Base-by-base conservation (phyloP, 495 filamentous ascomycete species). In the Filosporella fistucella region DNA sequence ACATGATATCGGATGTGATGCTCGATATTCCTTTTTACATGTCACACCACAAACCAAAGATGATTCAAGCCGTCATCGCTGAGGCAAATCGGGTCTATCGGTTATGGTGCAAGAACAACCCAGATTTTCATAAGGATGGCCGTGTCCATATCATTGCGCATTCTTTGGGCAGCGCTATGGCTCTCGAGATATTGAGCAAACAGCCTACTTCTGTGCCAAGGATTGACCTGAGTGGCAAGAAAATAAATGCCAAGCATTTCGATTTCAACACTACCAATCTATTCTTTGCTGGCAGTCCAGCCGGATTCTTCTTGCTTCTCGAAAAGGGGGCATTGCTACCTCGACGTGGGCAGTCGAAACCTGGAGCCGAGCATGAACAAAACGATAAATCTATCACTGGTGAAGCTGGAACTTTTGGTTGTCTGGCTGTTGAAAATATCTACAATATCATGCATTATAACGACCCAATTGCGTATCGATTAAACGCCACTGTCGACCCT, bases 1-100 rank as follows among this genome's bases (percentile, higher is more conserved):
- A 85, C 53, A 75, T 98, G 54, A 90, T 98, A 51, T 90, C 86
- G 44, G 93, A 98, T 61, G 89, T 98, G 45, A 95, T 98, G 88
- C 80, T 96, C 4, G 93, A 98, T 60, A 89, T 98, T 26, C 93
- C 93, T 0, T 96, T 95, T 56, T 98, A 97, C 65, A 79, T 98
- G 52, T 96, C 91, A 1, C 86, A 93, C 55, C 93, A 96, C 65
- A 93, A 96, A 55, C 81, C 84, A 1, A 95, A 88, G 65, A 97
- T 98, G 90, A 83, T 95, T 22, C 75, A 82, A 43, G 91, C 91
- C 1, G 82, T 96, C 18, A 82, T 91, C n/a, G 72, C 70, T 57
- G 93, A 98, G 66, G 93, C 93, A 1, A 98, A 98, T 56, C 80
- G 93, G 1, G 84, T 98, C 4, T 96, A 91, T 59, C 80, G 86